phyloP scores from a whole-genome alignment of 331 rosid genomes.

The Quercus phellos region DNA sequence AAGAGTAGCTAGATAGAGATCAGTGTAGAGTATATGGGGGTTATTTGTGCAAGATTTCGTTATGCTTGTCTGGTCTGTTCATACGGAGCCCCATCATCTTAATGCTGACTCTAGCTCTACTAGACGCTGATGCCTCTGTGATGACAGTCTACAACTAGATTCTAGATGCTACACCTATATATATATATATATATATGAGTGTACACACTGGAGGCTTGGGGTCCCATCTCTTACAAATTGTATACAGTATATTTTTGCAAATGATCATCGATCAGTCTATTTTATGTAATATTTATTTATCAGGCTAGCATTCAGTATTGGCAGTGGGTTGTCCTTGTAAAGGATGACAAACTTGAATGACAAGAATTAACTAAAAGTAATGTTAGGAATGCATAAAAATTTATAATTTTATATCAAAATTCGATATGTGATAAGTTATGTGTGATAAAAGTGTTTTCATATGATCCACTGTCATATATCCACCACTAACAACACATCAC shows the following conservation, averaged over 20 bases:
- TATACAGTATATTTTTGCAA: not conserved
- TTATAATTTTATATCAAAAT: no score
- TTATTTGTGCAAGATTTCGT: conserved; percentile 9
- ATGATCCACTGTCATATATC: fast-evolving
- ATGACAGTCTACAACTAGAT: not conserved
- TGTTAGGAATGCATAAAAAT: no score
- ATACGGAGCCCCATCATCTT: not conserved
- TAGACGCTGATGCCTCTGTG: not conserved
- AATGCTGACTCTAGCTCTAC: not conserved
- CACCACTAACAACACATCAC: fast-evolving
- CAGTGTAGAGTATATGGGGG: not conserved
- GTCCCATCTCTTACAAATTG: not conserved
- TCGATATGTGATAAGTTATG: fast-evolving
- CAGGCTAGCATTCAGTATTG: not conserved
- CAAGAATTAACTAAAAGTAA: not conserved
- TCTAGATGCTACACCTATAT: not conserved
- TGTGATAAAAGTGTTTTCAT: fast-evolving
- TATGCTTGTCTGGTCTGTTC: conserved; percentile 21
- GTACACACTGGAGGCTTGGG: not conserved
- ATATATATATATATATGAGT: no score
- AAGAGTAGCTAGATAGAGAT: no score
- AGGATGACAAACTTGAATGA: not conserved
- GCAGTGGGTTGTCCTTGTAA: conserved; percentile 1
- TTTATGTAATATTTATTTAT: no score
- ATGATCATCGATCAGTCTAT: no score